Conservation (phyloP, 352 stramenopile genomes). For the Globisporangium takayamanum region DNA sequence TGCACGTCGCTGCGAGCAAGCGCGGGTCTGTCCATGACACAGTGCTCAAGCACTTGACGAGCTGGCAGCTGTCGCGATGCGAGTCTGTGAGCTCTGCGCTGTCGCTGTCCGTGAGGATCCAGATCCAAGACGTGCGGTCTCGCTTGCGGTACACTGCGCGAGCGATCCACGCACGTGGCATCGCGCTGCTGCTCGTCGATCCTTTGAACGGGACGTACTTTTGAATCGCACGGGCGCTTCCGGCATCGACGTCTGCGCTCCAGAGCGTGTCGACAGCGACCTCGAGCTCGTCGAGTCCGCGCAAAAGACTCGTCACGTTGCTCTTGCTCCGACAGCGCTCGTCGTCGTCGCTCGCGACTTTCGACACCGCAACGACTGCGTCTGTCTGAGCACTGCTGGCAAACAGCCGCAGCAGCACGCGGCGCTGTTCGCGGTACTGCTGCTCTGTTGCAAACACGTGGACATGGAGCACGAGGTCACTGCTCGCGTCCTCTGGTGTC, state of each 20-base stretch:
- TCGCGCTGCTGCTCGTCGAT: background rate
- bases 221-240: conserved; percentile 26
- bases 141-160: conserved; percentile 48
- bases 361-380: conserved; percentile 6
- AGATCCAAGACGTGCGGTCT: conserved; percentile 39
- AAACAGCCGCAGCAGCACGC: conserved; percentile 8
- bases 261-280: conserved; percentile 15
- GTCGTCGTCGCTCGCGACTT: background rate
- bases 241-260: background rate
- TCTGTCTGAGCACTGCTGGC: background rate
- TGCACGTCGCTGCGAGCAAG: conserved; percentile 25
- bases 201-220: conserved; percentile 43
- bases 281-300: conserved; percentile 7
- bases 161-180: conserved; percentile 43
- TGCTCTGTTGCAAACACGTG: conserved; percentile 10
- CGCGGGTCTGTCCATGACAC: conserved; percentile 51
- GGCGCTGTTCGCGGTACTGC: conserved; percentile 11
- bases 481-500: background rate
- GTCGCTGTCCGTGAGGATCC: conserved; percentile 37
- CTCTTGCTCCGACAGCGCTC: conserved; percentile 6
- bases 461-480: conserved; percentile 6
- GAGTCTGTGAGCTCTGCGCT: conserved; percentile 10
- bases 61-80: conserved; percentile 34
- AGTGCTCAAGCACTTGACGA: conserved; percentile 44
- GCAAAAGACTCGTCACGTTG: conserved; percentile 10